Conservation (phyloP, 257 asterid genomes). For the Schizonepeta tenuifolia region DNA sequence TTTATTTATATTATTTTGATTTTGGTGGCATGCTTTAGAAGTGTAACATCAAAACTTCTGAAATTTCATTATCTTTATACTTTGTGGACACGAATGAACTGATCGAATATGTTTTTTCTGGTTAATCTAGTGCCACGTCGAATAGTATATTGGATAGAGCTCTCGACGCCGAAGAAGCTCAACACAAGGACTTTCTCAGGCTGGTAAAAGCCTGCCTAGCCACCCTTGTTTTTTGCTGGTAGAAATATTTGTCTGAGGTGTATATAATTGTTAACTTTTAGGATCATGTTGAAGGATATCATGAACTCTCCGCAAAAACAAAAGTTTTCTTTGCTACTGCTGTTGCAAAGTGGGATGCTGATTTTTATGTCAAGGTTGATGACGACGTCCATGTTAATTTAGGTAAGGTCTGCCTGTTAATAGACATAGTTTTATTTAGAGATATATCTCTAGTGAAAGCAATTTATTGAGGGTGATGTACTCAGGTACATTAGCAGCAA, state of each 20-base stretch:
- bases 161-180: slow-evolving; percentile 93
- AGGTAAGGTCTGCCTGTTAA: slow-evolving; percentile 46
- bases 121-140: slow-evolving; percentile 73
- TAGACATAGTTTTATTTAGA: not conserved
- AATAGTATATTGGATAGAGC: slow-evolving; percentile 93
- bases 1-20: not conserved
- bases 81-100: not conserved
- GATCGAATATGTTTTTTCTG: slow-evolving; percentile 10
- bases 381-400: slow-evolving; percentile 93
- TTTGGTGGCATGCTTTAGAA: slow-evolving; percentile 7
- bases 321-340: slow-evolving; percentile 88
- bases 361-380: slow-evolving; percentile 92
- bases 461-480: slow-evolving; percentile 13
- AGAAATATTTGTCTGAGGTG: not conserved
- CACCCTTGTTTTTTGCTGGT: not conserved
- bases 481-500: slow-evolving; percentile 85
- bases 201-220: slow-evolving; percentile 54
- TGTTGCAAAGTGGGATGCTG: slow-evolving; percentile 94
- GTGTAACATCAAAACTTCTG: no score
- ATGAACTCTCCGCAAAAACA: slow-evolving; percentile 91
- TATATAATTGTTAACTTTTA: slow-evolving; percentile 29
- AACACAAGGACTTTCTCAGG: slow-evolving; percentile 87
- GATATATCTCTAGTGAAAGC: not conserved
- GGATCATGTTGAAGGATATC: slow-evolving; percentile 98
- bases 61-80: no score